Percentiles rank a stretch among this genome's conserved stretches.
Conservation (phyloP, 1,139 yeast genomes). For the Geotrichum macrosporum region DNA sequence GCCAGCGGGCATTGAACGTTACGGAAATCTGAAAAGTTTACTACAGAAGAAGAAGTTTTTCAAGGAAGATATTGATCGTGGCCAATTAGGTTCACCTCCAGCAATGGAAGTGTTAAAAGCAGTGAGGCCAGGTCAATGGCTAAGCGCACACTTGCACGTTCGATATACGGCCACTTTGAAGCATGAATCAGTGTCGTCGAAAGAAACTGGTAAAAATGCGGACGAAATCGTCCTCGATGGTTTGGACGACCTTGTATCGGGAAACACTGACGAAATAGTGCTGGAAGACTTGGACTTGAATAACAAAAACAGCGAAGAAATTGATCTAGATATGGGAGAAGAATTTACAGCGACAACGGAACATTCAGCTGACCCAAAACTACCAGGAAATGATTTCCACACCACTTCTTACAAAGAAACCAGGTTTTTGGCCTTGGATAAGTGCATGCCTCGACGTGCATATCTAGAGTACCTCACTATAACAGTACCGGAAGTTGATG, state of each 20-base stretch:
- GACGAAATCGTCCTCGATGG: conserved; percentile 14
- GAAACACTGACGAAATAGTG: conserved; percentile 14
- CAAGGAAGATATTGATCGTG: conserved; percentile 53
- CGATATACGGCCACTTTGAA: conserved; percentile 54
- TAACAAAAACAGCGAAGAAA: neutral
- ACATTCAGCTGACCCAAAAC: no score
- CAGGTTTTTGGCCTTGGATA: conserved; percentile 74
- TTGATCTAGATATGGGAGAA: neutral
- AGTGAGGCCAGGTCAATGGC: conserved; percentile 70
- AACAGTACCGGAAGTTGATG: conserved; percentile 2
- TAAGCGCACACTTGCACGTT: conserved; percentile 86
- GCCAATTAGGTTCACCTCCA: conserved; percentile 73
- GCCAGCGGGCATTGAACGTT: conserved; percentile 75
- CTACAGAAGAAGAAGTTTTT: conserved; percentile 64
- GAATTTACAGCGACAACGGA: no score
- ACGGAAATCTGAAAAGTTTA: conserved; percentile 54
- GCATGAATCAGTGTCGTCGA: conserved; percentile 36
- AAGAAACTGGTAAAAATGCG: neutral
- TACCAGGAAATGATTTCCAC: no score
- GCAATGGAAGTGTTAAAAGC: conserved; percentile 51
- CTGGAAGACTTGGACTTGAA: conserved; percentile 1
- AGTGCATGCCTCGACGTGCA: conserved; percentile 61
- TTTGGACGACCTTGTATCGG: neutral
- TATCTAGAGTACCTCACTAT: conserved; percentile 48
- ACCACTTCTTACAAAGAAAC: conserved; percentile 39